These are phyloP conservation scores for Punctularia strigosozonata DNA, from an alignment of 768 basidiomycete genomes.

Conservation along the genomic window DNA sequence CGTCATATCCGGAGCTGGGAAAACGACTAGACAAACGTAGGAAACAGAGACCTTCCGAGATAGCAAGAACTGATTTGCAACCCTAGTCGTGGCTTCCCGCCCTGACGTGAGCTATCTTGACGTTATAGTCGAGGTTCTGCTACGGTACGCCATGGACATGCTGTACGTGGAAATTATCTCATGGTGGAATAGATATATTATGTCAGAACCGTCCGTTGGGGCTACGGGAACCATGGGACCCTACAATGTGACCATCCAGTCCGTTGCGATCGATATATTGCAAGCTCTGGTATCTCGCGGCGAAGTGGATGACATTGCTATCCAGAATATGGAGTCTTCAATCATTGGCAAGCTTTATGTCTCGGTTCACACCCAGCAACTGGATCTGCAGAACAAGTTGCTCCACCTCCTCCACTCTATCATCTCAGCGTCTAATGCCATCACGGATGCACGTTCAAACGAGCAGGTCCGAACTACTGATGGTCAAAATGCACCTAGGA, in stretches of 20 bases:
- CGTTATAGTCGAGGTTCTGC: constrained; percentile 56
- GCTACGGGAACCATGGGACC: constrained; percentile 42
- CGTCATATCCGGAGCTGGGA: constrained; percentile 49
- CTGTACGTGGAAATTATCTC: not conserved
- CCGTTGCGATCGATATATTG: constrained; percentile 66
- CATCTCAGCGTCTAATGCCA: constrained; percentile 49
- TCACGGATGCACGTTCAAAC: constrained; percentile 14
- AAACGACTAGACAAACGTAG: constrained; percentile 51
- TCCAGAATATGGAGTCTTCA: constrained; percentile 57
- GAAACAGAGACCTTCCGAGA: constrained; percentile 6
- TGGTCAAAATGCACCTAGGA: no score
- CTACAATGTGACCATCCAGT: constrained; percentile 57
- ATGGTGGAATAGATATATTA: constrained; percentile 43
- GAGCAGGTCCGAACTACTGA: constrained; percentile 18
- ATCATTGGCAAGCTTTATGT: constrained; percentile 69
- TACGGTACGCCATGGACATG: constrained; percentile 37
- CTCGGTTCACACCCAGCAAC: constrained; percentile 52
- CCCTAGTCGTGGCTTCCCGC: constrained; percentile 16
- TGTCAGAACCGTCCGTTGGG: constrained; percentile 57
- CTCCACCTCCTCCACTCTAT: constrained; percentile 84
- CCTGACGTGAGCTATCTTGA: constrained; percentile 66
- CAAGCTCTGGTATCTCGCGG: constrained; percentile 76
- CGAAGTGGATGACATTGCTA: constrained; percentile 49
- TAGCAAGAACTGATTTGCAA: constrained; percentile 5
- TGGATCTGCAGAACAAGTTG: constrained; percentile 88